Evolutionary conservation across 2,329 filamentous ascomycete genomes (phyloP), one percentile per base, ranked within the genome.

Genomic region (Fusarium palustre): DNA sequence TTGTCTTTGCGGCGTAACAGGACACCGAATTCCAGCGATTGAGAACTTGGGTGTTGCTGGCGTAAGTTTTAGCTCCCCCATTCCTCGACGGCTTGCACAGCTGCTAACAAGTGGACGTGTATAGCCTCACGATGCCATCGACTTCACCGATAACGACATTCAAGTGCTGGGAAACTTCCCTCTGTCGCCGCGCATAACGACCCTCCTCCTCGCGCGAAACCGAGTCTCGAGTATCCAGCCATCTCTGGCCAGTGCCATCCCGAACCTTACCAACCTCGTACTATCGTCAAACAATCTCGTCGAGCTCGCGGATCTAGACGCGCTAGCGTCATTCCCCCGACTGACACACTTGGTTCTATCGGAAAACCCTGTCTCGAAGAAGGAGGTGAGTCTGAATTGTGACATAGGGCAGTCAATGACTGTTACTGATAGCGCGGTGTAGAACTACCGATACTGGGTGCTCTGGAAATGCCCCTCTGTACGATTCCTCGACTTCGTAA

Each of bases 61-160:
- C 78, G 93, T 97, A 84, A 78, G 91, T 89, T 50, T 56, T 33
- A 31, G 36, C 54, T 56, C 39, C 46, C 53, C 55, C n/a, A 8
- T 33, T 56, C 39, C 43, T 48, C 39, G 45, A 7, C 48, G 47
- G 30, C 25, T 58, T 34, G 39, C 20, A 28, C 18, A 30, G 43
- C 54, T 62, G 43, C 43, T 66, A 50, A 66, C 13, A 46, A 28
- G n/a, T 42, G 42, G n/a, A 28, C 36, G 25, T 28, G 55, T 10
- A 6, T 75, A 97, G 93, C 93, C 94, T 75, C 94, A 97, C 87
- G 96, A 98, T 84, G 90, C 93, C 71, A 97, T 99, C 85, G 96
- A 99, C 83, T 91, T 99, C 76, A 98, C 96, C 81, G 96, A 99
- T 85, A 99, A 99, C 81, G 94, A 97, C 81, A 95, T 99, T 76